Conservation (phyloP, 1,284 basidiomycete species). For the Malassezia globosa region DNA sequence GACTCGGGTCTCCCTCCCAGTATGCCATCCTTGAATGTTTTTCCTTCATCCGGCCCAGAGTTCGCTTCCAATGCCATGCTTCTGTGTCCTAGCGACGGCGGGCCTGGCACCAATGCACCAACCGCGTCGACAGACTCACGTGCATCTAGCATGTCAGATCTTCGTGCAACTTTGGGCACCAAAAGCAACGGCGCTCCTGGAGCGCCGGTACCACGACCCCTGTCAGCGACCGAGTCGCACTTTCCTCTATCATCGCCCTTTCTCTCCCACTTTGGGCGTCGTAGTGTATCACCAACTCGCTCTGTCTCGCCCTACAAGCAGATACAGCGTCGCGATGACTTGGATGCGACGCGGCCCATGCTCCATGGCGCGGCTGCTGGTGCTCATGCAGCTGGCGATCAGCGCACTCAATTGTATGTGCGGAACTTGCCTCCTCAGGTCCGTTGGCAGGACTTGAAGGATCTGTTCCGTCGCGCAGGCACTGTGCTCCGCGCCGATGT, state of each 20-base stretch:
- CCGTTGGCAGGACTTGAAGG: conserved; percentile 48
- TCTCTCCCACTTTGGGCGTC: background rate
- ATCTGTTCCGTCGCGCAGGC: conserved; percentile 48
- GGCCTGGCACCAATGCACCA: background rate
- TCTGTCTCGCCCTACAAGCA: background rate
- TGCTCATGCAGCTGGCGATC: conserved; percentile 53
- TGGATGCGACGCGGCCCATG: conserved; percentile 3
- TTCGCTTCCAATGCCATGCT: conserved; percentile 1
- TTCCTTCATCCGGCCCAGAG: background rate
- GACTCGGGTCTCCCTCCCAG: background rate
- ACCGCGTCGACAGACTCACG: too few species aligned
- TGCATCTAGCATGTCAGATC: too few species aligned
- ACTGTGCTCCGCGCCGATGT: conserved; percentile 48
- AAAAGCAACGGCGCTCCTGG: too few species aligned
- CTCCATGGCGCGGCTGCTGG: conserved; percentile 16
- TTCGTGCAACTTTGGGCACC: too few species aligned
- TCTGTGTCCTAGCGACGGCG: background rate
- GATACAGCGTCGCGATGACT: background rate
- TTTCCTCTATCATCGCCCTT: background rate
- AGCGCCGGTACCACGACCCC: background rate
- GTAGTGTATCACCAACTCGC: background rate
- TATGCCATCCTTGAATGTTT: background rate
- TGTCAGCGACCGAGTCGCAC: background rate
- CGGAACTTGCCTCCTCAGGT: conserved; percentile 48
- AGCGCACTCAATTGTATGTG: conserved; percentile 59